These are phyloP conservation scores for Coix lacrymajobi DNA, from an alignment of 176 grass and related monocot genomes.

Conservation along the genomic window DNA sequence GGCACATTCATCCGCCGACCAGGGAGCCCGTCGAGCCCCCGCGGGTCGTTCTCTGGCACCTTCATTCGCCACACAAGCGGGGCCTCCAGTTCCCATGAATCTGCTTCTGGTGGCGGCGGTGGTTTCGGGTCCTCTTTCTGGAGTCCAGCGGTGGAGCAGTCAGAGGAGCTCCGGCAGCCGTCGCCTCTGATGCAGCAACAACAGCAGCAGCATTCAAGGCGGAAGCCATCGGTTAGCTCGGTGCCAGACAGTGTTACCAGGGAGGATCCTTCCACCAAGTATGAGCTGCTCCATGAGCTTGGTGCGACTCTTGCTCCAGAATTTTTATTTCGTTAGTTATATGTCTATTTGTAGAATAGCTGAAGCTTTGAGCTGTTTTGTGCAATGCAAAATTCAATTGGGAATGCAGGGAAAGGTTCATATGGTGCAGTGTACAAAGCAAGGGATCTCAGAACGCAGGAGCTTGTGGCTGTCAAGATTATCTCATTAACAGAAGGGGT, in stretches of 20 bases:
- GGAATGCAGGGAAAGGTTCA: conserved; percentile 88
- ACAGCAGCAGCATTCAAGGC: conserved; percentile 50
- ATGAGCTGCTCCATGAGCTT: conserved; percentile 95
- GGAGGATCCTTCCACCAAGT: conserved; percentile 94
- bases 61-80: conserved; percentile 39
- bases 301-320: conserved; percentile 51
- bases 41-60: conserved; percentile 49
- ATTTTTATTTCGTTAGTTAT: conserved; percentile 13
- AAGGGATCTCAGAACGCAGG: conserved; percentile 88
- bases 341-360: neutral
- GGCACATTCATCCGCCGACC: conserved; percentile 39
- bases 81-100: conserved; percentile 30
- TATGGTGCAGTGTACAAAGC: conserved; percentile 99
- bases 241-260: conserved; percentile 69
- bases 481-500: conserved; percentile 99
- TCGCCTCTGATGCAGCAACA: conserved; percentile 49
- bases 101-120: conserved; percentile 29
- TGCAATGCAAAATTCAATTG: conserved; percentile 20
- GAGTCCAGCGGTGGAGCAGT: conserved; percentile 37
- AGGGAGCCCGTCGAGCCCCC: conserved; percentile 12
- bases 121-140: conserved; percentile 83
- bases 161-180: conserved; percentile 38
- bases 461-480: conserved; percentile 98
- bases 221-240: conserved; percentile 78
- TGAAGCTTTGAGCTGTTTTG: conserved; percentile 27